Conservation (phyloP, 1,139 yeast genomes). For the Zygosaccharomyces pseudobailii region DNA sequence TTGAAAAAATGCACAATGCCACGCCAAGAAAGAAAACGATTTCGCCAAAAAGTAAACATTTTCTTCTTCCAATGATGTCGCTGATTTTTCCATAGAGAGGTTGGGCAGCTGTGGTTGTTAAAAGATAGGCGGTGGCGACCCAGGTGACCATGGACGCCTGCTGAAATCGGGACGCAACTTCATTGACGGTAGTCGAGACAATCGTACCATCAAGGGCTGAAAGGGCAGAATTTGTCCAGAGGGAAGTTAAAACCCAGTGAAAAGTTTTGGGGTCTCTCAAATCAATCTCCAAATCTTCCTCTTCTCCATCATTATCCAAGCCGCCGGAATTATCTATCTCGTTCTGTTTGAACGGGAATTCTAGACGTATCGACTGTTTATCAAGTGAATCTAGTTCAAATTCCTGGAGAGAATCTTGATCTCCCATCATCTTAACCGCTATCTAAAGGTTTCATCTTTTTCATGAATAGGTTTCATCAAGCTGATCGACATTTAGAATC, state of each 20-base stretch:
- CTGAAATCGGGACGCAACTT: slow-evolving; percentile 38
- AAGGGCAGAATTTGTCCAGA: slow-evolving; percentile 36
- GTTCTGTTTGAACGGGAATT: background rate
- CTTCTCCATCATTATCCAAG: background rate
- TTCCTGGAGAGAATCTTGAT: background rate
- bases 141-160: slow-evolving; percentile 36
- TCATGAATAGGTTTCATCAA: background rate
- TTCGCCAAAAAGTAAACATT: slow-evolving; percentile 30
- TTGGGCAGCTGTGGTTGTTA: slow-evolving; percentile 31
- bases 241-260: slow-evolving; percentile 28
- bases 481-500: background rate
- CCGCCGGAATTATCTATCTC: background rate
- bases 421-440: background rate
- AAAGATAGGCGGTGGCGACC: slow-evolving; percentile 32
- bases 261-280: slow-evolving; percentile 10
- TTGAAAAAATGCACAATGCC: slow-evolving; percentile 9
- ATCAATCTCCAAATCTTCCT: slow-evolving; percentile 7
- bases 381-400: background rate
- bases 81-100: slow-evolving; percentile 37
- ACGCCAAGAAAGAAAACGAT: slow-evolving; percentile 30
- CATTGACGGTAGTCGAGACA: slow-evolving; percentile 37
- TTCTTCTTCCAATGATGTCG: slow-evolving; percentile 37
- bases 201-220: slow-evolving; percentile 38
- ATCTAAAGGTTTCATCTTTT: background rate
- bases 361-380: background rate